phyloP scores from a whole-genome alignment of 83 land plant genomes.

The Thuja plicata region DNA sequence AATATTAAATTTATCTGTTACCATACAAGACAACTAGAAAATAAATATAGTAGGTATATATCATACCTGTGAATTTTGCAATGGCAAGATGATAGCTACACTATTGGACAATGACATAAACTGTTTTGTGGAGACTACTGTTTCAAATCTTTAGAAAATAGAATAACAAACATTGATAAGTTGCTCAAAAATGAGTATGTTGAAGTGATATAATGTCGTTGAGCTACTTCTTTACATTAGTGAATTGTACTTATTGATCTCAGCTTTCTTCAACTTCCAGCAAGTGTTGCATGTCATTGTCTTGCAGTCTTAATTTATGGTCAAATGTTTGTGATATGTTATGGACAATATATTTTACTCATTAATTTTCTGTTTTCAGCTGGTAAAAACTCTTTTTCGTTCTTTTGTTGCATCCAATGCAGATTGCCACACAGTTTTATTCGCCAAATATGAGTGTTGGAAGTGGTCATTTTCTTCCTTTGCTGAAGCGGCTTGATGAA shows the following conservation, averaged over 20 bases:
- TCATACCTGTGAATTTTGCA: neutral
- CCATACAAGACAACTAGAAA: neutral
- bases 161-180: neutral
- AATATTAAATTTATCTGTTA: neutral
- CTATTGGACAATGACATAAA: neutral
- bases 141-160: neutral
- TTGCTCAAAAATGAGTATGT: neutral
- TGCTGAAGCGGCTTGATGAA: constrained; percentile 94
- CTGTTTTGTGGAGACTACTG: neutral
- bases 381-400: neutral
- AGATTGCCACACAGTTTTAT: constrained; percentile 87
- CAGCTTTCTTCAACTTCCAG: neutral
- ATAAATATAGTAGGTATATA: neutral
- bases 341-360: neutral
- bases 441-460: constrained; percentile 90
- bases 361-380: neutral
- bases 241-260: neutral
- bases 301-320: neutral
- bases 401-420: constrained; percentile 9
- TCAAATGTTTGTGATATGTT: too few relatives aligned
- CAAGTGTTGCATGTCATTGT: neutral
- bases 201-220: neutral
- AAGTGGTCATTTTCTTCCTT: constrained; percentile 74
- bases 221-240: neutral
- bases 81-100: neutral